phyloP scores from a whole-genome alignment of 257 asterid genomes.

The Euphrasia confusa region DNA sequence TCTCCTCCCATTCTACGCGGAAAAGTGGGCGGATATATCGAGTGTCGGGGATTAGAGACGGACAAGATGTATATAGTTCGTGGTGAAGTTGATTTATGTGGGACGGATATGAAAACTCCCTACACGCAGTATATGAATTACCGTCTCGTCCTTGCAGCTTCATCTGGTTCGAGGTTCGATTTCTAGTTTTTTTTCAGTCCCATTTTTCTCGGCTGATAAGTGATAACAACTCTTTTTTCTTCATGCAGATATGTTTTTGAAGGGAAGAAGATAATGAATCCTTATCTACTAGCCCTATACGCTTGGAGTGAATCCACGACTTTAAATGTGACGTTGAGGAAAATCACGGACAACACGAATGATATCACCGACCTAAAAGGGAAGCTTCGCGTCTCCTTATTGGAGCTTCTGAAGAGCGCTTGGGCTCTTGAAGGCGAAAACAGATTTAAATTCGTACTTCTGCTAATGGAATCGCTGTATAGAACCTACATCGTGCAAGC shows the following conservation, averaged over 20 bases:
- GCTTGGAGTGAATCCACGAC: slow-evolving; percentile 54
- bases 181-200: neutral
- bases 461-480: slow-evolving; percentile 33
- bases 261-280: slow-evolving; percentile 56
- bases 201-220: too few species aligned
- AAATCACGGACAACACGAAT: slow-evolving; percentile 21
- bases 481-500: slow-evolving; percentile 44
- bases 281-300: slow-evolving; percentile 35
- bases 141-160: slow-evolving; percentile 41
- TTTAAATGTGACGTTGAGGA: slow-evolving; percentile 36
- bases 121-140: slow-evolving; percentile 59
- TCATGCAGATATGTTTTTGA: slow-evolving; percentile 50
- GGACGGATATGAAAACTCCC: slow-evolving; percentile 42
- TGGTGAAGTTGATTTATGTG: slow-evolving; percentile 48
- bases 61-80: slow-evolving; percentile 37
- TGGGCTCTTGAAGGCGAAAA: slow-evolving; percentile 31
- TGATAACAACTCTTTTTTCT: neutral
- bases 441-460: slow-evolving; percentile 26
- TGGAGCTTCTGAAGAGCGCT: slow-evolving; percentile 35
- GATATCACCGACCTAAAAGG: slow-evolving; percentile 27
- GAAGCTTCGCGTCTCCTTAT: slow-evolving; percentile 39
- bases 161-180: slow-evolving; percentile 56
- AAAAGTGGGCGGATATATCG: slow-evolving; percentile 40
- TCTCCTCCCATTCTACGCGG: slow-evolving; percentile 28
- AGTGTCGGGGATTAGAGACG: slow-evolving; percentile 34